phyloP scores from a whole-genome alignment of 345 rosid genomes.

The Citrus sp. region DNA sequence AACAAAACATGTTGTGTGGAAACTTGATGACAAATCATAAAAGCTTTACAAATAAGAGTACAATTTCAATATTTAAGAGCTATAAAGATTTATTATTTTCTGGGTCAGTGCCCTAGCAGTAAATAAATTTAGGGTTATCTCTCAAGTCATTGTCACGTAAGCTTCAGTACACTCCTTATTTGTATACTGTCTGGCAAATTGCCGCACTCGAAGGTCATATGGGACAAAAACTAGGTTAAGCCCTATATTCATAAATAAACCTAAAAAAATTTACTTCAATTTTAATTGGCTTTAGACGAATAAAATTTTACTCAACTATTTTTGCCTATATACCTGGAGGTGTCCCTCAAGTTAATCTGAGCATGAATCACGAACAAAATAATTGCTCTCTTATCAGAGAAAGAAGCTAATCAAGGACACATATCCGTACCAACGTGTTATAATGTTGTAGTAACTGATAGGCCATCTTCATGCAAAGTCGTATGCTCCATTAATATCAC shows the following conservation, averaged over 20 bases:
- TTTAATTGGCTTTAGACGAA: background rate
- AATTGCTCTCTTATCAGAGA: background rate
- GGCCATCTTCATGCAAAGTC: background rate
- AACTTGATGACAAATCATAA: background rate
- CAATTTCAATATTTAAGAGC: background rate
- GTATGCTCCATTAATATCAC: background rate
- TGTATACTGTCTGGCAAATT: conserved; percentile 17
- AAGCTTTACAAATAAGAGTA: background rate
- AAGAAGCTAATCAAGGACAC: background rate
- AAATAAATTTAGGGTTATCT: conserved; percentile 20
- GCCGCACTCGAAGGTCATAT: conserved; percentile 5
- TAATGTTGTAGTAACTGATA: background rate
- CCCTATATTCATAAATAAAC: background rate
- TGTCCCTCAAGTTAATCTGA: background rate
- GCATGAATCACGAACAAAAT: background rate
- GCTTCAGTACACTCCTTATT: conserved; percentile 30
- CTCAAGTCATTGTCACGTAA: conserved; percentile 39
- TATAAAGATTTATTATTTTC: background rate
- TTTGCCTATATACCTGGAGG: background rate
- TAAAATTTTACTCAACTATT: background rate
- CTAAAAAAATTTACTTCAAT: background rate
- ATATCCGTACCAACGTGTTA: background rate
- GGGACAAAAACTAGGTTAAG: conserved; percentile 33
- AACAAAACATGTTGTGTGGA: background rate
- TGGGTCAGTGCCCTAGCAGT: conserved; percentile 11